Evolutionary conservation across 768 basidiomycete species (phyloP).

Genomic region (Nidula microcarpa): DNA sequence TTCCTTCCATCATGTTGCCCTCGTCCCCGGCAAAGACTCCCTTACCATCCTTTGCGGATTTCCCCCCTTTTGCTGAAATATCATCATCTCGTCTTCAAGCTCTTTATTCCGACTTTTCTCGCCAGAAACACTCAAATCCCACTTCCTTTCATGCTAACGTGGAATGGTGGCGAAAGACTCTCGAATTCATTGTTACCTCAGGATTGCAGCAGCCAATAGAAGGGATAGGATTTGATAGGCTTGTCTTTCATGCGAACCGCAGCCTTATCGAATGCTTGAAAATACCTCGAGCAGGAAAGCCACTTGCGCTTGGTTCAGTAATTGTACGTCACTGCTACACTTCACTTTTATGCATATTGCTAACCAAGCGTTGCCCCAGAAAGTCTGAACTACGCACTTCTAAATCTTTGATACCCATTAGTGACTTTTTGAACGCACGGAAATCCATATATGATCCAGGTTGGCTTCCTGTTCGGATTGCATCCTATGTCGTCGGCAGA

Average conservation of each 20-base stretch:
- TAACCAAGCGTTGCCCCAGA: slow-evolving; percentile 33
- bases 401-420: slow-evolving; percentile 41
- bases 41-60: slow-evolving; percentile 18
- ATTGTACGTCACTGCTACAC: slow-evolving; percentile 51
- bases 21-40: slow-evolving; percentile 5
- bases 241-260: slow-evolving; percentile 57
- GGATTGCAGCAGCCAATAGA: slow-evolving; percentile 43
- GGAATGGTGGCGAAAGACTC: slow-evolving; percentile 81
- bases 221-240: slow-evolving; percentile 32
- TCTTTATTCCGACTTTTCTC: slow-evolving; percentile 84
- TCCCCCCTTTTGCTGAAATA: slow-evolving; percentile 44
- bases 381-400: slow-evolving; percentile 63
- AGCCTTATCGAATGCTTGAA: slow-evolving; percentile 57
- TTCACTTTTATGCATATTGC: slow-evolving; percentile 16
- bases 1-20: too few species aligned
- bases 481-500: slow-evolving; percentile 66
- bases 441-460: slow-evolving; percentile 66
- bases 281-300: slow-evolving; percentile 70
- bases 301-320: slow-evolving; percentile 66
- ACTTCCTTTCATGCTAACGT: slow-evolving; percentile 77
- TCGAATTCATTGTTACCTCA: slow-evolving; percentile 56
- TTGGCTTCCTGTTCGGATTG: slow-evolving; percentile 69
- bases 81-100: slow-evolving; percentile 64
- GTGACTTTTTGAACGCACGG: slow-evolving; percentile 52
- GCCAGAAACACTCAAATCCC: slow-evolving; percentile 83